These are phyloP conservation scores for Oehlia diaphana DNA, from an alignment of 192 early-diverging fungal genomes.

Conservation along the genomic window DNA sequence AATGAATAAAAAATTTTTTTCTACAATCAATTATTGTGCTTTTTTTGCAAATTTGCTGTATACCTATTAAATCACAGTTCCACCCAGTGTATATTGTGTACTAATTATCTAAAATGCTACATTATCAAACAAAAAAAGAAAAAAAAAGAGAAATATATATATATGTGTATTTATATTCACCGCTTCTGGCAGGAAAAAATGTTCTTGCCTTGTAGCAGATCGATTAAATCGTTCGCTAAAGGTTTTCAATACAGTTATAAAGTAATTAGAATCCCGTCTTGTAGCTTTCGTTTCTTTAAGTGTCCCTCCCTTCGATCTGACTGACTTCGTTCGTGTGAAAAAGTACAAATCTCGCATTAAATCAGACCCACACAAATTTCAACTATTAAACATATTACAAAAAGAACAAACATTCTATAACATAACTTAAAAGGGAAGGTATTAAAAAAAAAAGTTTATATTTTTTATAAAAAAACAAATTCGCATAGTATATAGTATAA, in stretches of 20 bases:
- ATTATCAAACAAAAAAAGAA: neutral
- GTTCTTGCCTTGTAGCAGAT: neutral
- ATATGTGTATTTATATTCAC: neutral
- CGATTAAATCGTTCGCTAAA: neutral
- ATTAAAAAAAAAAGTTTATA: neutral
- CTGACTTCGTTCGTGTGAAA: neutral
- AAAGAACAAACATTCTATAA: slow-evolving; percentile 6
- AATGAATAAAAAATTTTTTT: neutral
- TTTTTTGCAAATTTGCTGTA: neutral
- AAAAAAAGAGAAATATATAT: neutral
- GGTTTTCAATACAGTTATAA: neutral
- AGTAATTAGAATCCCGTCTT: neutral
- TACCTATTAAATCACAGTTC: neutral
- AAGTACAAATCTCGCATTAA: neutral
- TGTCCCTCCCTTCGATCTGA: neutral
- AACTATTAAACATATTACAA: neutral
- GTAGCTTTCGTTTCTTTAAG: neutral
- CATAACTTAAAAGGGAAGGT: neutral
- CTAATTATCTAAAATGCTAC: neutral
- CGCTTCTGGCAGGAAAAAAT: neutral
- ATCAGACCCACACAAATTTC: neutral
- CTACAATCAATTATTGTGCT: neutral
- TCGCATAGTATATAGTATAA: neutral
- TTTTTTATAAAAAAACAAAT: neutral
- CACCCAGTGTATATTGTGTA: neutral